phyloP scores from a whole-genome alignment of 257 asterid species.

The Solanum etuberosum region DNA sequence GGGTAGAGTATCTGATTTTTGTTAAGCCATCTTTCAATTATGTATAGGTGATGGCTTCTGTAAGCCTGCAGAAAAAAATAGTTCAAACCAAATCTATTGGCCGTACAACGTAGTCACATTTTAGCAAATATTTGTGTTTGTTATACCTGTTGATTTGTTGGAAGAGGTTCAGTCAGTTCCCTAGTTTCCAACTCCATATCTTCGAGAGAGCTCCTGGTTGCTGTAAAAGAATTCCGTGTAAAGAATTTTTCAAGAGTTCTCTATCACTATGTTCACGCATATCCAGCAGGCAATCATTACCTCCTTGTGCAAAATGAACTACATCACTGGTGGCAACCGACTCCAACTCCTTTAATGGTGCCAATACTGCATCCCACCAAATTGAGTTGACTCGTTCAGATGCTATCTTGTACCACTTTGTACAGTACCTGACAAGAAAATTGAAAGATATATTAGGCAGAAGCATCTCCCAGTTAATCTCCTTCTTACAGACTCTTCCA shows the following conservation, averaged over 20 bases:
- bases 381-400: slow-evolving; percentile 49
- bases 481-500: neutral
- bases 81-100: neutral
- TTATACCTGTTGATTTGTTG: slow-evolving; percentile 86
- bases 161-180: slow-evolving; percentile 95
- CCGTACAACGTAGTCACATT: neutral
- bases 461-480: neutral
- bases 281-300: slow-evolving; percentile 5
- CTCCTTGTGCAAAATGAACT: slow-evolving; percentile 23
- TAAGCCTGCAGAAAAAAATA: slow-evolving; percentile 53
- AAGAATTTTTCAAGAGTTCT: slow-evolving; percentile 3
- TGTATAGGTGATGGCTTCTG: slow-evolving; percentile 73
- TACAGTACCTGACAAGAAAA: slow-evolving; percentile 58
- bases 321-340: slow-evolving; percentile 48
- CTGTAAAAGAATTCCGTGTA: slow-evolving; percentile 9
- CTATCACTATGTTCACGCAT: slow-evolving; percentile 6
- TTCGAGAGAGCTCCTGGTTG: slow-evolving; percentile 59
- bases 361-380: slow-evolving; percentile 86
- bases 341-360: slow-evolving; percentile 76
- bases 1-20: slow-evolving; percentile 73
- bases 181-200: slow-evolving; percentile 93
- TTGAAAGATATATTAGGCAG: neutral
- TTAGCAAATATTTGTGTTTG: neutral
- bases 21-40: slow-evolving; percentile 81
- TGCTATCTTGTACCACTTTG: slow-evolving; percentile 85